A percentile compares a stretch with the other conserved stretches of the same genome.
Conservation (phyloP, 208 protist genomes). For the Acanthamoeba royreba region DNA sequence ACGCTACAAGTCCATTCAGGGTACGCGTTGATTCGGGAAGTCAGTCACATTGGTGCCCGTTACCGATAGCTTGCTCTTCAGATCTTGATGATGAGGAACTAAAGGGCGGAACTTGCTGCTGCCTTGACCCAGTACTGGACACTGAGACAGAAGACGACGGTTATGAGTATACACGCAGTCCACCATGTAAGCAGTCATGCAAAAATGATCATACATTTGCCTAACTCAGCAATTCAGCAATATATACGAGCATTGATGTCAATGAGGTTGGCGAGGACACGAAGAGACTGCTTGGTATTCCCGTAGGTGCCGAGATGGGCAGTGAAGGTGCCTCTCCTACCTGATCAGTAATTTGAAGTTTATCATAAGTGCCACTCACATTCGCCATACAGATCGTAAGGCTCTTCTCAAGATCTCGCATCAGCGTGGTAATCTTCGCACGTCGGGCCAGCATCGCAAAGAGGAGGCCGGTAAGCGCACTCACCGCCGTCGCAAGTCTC, state of each 20-base stretch:
- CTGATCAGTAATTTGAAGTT: background rate
- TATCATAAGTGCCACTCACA: background rate
- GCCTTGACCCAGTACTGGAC: background rate
- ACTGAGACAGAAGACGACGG: background rate
- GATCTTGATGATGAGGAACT: background rate
- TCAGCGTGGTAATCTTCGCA: background rate
- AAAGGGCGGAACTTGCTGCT: background rate
- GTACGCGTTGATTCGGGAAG: too few species aligned
- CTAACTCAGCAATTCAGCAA: background rate
- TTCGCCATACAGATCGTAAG: background rate
- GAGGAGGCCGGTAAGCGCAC: background rate
- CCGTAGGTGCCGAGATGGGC: background rate
- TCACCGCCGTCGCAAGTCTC: background rate
- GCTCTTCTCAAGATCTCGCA: slow-evolving; percentile 8
- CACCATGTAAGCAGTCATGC: too few species aligned
- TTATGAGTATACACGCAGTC: background rate
- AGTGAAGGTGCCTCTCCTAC: background rate
- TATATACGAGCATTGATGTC: slow-evolving; percentile 10
- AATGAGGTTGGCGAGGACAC: slow-evolving; percentile 26
- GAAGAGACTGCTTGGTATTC: background rate
- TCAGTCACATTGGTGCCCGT: too few species aligned
- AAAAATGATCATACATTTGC: background rate
- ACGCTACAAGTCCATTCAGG: background rate
- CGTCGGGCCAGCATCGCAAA: background rate
- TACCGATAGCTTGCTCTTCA: too few species aligned